Evolutionary conservation across 441 rosid species (phyloP), one percentile per base, ranked within the genome.

Genomic region (Erysimum cheiri): DNA sequence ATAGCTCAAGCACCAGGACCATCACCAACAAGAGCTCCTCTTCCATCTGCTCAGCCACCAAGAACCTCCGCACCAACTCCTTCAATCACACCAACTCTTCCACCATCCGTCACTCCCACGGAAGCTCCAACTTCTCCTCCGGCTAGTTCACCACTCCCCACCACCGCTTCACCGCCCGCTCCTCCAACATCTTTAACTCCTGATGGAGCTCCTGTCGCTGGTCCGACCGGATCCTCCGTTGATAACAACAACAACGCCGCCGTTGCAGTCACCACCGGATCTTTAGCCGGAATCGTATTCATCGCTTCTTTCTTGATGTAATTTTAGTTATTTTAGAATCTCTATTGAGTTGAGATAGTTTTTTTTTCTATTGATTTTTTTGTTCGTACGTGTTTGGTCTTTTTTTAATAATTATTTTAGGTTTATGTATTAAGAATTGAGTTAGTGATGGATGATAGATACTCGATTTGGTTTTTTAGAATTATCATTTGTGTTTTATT

Each of bases 1-100:
- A 41, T 82, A 22, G 89, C 86, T 52, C 96, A 88, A 83, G 84
- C 87, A 67, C 93, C 94, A 1, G 80, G 69, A 52, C 78, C 86
- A 1, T 77, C 96, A 3, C 92, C 94, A 8, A 63, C 87, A 10
- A 63, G 64, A 19, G 70, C 90, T 26, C 81, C 87, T 35, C 77
- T 67, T 60, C 72, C 80, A 8, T n/a, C 60, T 1, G 44, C 83
- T 54, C 78, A 77, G 24, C 12, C 82, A 24, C 85, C 85, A 5
- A 67, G 14, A 17, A 29, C 77, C 19, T 2, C 79, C 26, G 64
- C 85, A 8, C 67, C 77, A 15, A 6, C 83, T 31, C 73, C 80
- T 5, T 28, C 85, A 10, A 28, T 36, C 48, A 11, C 59, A 36
- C 4, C 78, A 5, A 32, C 74, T 14, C 17, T 80, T 41, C 46